Evolutionary conservation across 768 basidiomycete genomes (phyloP), one percentile per base, ranked within the genome.

Genomic region (Strobilomyces confusus): DNA sequence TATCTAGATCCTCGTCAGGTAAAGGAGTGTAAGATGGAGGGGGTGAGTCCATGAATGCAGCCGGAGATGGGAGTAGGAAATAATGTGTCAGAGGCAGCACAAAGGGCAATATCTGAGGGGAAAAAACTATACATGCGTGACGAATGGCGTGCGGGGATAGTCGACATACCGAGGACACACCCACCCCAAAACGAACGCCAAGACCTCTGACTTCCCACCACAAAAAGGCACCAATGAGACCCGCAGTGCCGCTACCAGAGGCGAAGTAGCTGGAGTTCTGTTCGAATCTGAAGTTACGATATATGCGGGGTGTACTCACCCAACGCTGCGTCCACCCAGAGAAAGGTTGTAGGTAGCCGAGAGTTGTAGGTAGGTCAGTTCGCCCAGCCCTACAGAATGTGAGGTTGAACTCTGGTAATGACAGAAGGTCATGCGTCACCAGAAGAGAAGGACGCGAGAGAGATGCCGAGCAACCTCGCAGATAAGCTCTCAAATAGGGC

Each of bases 181-280:
- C 89, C 22, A 98, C 83, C 1, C 94, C 97, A 13, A 75, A 63
- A 41, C 83, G 80, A 6, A 99, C 92, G 20, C 97, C 95, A 0
- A 95, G 71, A 2, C 82, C 81, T 19, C 97, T 77, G 4, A 98
- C 73, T 58, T 92, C 78, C 95, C 95, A 98, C 97, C 97, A 98
- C 14, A 97, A 64, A 34, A 89, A 87, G 0, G 95, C 93, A 8
- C 95, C 95, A 1, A 86, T 87, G 1, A 99, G 80, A 0, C 95
- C 95, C 0, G 95, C 95, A 5, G 89, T 92, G 1, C 95, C 95
- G 0, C 95, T 98, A 0, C 95, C 95, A 11, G 87, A 87, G 9
- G 95, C 86, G 69, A 98, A 99, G 63, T 93, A 98, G 5, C 89
- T 89, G 41, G 3, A 37, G 8, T 12, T n/a, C 15, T 5, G 1